These are phyloP conservation scores for Penicillium goetzii DNA, from an alignment of 495 filamentous ascomycete genomes.

Conservation along the genomic window DNA sequence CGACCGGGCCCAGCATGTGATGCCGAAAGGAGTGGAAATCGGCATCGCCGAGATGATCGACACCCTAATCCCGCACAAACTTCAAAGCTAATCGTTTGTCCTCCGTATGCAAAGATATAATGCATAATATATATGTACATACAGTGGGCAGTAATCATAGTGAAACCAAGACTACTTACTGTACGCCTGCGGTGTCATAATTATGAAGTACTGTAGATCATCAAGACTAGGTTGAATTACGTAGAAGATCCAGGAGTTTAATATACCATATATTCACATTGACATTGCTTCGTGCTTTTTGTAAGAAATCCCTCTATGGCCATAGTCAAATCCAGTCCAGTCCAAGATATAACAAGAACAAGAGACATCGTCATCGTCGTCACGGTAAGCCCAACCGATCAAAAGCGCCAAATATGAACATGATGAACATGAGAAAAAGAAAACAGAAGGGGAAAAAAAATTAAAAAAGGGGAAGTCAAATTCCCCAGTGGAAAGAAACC, in stretches of 20 bases:
- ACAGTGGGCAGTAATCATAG: background rate
- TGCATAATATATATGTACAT: background rate
- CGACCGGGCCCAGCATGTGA: background rate
- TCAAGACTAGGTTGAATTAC: background rate
- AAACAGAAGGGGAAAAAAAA: background rate
- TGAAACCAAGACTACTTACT: too few species aligned
- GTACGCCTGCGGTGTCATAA: too few species aligned
- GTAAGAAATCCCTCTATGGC: constrained; percentile 1
- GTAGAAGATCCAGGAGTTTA: background rate
- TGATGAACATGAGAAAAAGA: background rate
- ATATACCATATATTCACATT: constrained; percentile 8
- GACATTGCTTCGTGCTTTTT: constrained; percentile 8
- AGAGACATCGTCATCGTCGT: constrained; percentile 19
- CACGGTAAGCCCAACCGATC: constrained; percentile 3
- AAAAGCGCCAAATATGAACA: constrained; percentile 3
- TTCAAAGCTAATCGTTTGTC: background rate
- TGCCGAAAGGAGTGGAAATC: constrained; percentile 1
- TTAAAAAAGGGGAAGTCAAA: constrained; percentile 1
- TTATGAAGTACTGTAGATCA: too few species aligned
- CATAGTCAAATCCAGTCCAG: constrained; percentile 7
- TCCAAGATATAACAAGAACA: constrained; percentile 1
- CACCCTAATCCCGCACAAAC: background rate
- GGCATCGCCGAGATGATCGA: constrained; percentile 6
- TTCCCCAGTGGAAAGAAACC: background rate
- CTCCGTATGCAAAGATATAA: background rate